Percentiles rank a stretch among this genome's conserved stretches.
Conservation (phyloP, 148 eudicot species). For the Polygonum maritimum region DNA sequence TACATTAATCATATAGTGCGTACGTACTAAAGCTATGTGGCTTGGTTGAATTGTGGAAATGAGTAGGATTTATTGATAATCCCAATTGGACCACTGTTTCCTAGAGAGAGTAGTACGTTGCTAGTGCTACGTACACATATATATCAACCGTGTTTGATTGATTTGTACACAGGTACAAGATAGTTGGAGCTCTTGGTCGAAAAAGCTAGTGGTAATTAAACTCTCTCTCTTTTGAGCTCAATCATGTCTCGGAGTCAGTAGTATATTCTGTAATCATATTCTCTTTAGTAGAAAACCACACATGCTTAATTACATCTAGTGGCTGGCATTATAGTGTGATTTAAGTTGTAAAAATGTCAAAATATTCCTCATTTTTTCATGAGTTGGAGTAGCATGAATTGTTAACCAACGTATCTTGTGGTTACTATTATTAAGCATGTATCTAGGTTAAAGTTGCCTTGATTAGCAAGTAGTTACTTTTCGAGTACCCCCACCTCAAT, state of each 20-base stretch:
- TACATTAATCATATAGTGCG: too few relatives aligned
- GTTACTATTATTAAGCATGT: too few relatives aligned
- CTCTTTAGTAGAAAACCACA: too few relatives aligned
- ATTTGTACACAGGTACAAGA: not conserved
- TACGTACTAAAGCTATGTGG: not conserved
- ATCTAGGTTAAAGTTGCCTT: too few relatives aligned
- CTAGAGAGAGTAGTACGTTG: too few relatives aligned
- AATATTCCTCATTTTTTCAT: too few relatives aligned
- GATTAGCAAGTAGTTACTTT: too few relatives aligned
- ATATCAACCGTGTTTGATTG: not conserved
- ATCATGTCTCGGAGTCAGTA: not conserved
- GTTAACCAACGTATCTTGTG: too few relatives aligned
- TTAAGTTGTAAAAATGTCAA: too few relatives aligned
- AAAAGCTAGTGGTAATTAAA: not conserved
- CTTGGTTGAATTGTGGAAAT: not conserved
- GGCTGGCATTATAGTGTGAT: not conserved
- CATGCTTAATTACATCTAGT: not conserved
- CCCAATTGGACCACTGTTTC: not conserved
- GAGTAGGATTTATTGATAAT: not conserved
- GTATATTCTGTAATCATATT: not conserved
- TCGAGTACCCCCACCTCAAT: too few relatives aligned
- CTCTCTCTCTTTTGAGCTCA: not conserved
- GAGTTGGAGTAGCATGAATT: too few relatives aligned
- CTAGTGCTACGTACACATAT: not conserved
- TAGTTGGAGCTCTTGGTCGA: not conserved